Conservation (phyloP, 129 eudicot species). For the Pseudognaphalium luteoalbum region DNA sequence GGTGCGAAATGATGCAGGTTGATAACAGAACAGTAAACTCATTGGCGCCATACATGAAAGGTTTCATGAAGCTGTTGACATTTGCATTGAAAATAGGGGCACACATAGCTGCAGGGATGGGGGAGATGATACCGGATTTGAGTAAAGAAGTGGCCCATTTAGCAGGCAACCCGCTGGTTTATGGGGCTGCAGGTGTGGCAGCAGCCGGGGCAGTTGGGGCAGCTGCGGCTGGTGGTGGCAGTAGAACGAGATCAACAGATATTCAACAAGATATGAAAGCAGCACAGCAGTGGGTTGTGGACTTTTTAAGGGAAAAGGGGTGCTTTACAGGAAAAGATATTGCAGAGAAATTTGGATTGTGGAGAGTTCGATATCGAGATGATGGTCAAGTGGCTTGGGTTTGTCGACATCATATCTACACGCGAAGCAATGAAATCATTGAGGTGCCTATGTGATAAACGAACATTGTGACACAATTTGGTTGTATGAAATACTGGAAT, state of each 20-base stretch:
- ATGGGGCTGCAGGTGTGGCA: conserved; percentile 64
- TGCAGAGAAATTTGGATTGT: conserved; percentile 81
- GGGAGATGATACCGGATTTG: conserved; percentile 88
- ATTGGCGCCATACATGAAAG: conserved; percentile 82
- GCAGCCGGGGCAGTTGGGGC: conserved; percentile 60
- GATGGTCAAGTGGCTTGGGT: conserved; percentile 89
- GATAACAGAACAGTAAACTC: conserved; percentile 65
- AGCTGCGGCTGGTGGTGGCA: conserved; percentile 57
- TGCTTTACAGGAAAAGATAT: conserved; percentile 84
- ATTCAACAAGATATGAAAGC: conserved; percentile 69
- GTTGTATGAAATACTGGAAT: not conserved
- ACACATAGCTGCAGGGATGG: conserved; percentile 92
- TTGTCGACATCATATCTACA: conserved; percentile 70
- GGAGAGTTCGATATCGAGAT: conserved; percentile 79
- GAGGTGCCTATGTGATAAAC: conserved; percentile 68
- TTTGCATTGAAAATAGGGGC: conserved; percentile 94
- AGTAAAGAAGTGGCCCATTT: conserved; percentile 81
- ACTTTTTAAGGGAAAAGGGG: conserved; percentile 69
- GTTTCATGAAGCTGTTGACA: conserved; percentile 81
- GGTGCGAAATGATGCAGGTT: conserved; percentile 84
- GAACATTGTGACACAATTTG: not conserved
- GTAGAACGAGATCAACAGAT: conserved; percentile 47
- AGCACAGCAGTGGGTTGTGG: conserved; percentile 92
- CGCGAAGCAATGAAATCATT: conserved; percentile 60
- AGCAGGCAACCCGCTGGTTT: conserved; percentile 55